phyloP scores from a whole-genome alignment of 306 rosid species.

The Styphnolobium japonicum region DNA sequence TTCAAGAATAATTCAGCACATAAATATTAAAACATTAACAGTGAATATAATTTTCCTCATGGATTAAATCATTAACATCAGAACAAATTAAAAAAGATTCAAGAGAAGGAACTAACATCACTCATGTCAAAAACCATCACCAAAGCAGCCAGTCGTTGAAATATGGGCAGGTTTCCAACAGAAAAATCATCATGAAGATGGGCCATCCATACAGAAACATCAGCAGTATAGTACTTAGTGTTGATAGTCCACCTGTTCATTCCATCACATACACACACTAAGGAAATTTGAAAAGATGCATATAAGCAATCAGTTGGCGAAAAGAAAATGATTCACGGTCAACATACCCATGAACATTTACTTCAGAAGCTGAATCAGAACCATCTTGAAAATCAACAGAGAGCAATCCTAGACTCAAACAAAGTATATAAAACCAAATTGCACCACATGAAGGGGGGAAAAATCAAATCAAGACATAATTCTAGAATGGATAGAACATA shows the following conservation, averaged over 20 bases:
- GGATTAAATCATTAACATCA: background rate
- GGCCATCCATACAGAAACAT: conserved; percentile 71
- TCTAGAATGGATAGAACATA: background rate
- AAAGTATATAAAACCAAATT: background rate
- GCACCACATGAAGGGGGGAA: background rate
- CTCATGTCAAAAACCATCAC: conserved; percentile 82
- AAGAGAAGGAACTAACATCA: conserved; percentile 54
- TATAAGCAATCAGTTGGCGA: background rate
- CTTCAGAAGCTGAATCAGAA: conserved; percentile 55
- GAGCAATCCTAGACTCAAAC: conserved; percentile 54
- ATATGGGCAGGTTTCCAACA: conserved; percentile 41
- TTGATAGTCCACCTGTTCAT: conserved; percentile 72
- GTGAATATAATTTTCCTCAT: background rate
- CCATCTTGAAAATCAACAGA: conserved; percentile 60
- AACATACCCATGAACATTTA: conserved; percentile 63
- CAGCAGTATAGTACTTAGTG: conserved; percentile 80
- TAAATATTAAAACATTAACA: background rate
- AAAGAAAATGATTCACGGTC: background rate
- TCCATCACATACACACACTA: background rate
- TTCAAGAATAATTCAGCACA: background rate
- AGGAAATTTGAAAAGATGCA: background rate
- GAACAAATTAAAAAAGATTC: background rate
- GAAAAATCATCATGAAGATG: conserved; percentile 67
- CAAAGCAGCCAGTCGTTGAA: conserved; percentile 58
- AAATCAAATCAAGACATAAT: background rate